Conservation (phyloP, 805 yeast genomes). For the Pichia exigua region DNA sequence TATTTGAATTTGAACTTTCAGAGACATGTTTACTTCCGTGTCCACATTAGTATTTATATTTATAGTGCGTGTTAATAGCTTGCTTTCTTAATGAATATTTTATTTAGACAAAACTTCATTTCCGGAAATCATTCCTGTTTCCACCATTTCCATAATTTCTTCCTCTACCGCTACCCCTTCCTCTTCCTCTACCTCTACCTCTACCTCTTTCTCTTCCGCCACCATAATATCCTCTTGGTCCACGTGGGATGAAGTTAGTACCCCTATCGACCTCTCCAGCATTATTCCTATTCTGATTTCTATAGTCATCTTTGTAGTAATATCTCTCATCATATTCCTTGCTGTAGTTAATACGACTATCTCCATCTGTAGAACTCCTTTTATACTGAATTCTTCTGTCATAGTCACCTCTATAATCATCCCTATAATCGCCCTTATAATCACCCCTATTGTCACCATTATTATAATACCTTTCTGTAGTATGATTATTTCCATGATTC, state of each 20-base stretch:
- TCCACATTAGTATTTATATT: too few species aligned
- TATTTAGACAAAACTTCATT: too few species aligned
- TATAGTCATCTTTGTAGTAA: not conserved
- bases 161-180: not conserved
- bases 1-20: too few species aligned
- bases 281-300: not conserved
- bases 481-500: not conserved
- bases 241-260: not conserved
- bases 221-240: not conserved
- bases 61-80: too few species aligned
- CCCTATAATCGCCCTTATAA: not conserved
- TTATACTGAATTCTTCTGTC: not conserved
- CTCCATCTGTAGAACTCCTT: not conserved
- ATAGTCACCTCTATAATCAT: not conserved
- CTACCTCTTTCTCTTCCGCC: not conserved
- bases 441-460: constrained; percentile 1
- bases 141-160: not conserved
- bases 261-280: not conserved
- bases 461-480: not conserved
- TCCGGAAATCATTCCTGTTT: not conserved
- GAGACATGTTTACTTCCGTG: too few species aligned
- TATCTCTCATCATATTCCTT: not conserved
- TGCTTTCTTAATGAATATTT: too few species aligned
- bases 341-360: not conserved
- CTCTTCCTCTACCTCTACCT: not conserved